Conservation (phyloP, 192 early-diverging fungal species). For the Jimgerdemannia lactiflua region DNA sequence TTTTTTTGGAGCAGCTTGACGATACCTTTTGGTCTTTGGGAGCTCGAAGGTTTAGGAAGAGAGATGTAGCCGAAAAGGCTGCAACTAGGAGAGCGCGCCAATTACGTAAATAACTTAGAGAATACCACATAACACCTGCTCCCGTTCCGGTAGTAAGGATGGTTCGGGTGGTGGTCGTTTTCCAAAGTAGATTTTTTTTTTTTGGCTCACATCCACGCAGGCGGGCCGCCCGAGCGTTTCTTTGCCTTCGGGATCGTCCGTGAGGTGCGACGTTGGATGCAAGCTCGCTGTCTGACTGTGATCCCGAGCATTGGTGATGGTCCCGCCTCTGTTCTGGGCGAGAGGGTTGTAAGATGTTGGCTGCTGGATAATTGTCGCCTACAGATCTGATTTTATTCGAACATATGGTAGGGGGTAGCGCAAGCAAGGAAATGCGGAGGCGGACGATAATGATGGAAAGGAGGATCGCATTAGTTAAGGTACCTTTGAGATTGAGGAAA, state of each 20-base stretch:
- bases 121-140: background rate
- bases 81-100: background rate
- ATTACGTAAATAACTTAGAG: background rate
- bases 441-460: too few species aligned
- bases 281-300: background rate
- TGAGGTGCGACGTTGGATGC: background rate
- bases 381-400: too few species aligned
- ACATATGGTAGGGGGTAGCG: too few species aligned
- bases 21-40: conserved; percentile 52
- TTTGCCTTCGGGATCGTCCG: background rate
- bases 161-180: background rate
- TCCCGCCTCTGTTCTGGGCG: background rate
- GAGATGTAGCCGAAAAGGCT: background rate
- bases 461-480: too few species aligned
- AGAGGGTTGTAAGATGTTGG: background rate
- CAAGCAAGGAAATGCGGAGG: too few species aligned
- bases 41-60: conserved; percentile 12
- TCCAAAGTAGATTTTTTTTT: background rate
- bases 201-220: background rate
- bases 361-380: too few species aligned
- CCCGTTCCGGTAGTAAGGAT: background rate
- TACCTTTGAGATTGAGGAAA: too few species aligned
- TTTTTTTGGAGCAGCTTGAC: too few species aligned
- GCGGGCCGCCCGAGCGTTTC: background rate
- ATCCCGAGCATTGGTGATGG: background rate